phyloP scores from a whole-genome alignment of 768 basidiomycete genomes.

The Pholiota microspora region DNA sequence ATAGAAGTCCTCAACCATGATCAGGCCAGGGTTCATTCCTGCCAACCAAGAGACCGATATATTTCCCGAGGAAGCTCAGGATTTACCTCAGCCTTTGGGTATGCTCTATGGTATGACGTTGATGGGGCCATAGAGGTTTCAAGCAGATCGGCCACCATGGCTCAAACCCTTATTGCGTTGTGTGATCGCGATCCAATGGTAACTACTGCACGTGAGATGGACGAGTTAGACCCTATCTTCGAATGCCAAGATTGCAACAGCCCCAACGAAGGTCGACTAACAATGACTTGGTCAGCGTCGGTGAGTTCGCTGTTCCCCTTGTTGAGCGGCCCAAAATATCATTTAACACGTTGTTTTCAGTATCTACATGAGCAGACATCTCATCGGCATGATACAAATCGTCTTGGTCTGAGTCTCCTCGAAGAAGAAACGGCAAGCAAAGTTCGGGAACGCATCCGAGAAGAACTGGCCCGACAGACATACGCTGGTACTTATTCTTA shows the following conservation, averaged over 20 bases:
- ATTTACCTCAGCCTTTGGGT: background rate
- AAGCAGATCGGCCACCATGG: background rate
- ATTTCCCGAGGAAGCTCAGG: too few relatives aligned
- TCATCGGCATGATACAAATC: background rate
- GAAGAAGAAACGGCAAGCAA: background rate
- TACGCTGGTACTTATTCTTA: background rate
- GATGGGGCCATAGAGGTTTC: background rate
- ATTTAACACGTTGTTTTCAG: background rate
- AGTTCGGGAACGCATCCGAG: conserved; percentile 1
- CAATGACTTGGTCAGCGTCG: background rate
- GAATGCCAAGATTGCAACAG: background rate
- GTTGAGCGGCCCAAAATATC: too few relatives aligned
- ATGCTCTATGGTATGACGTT: background rate
- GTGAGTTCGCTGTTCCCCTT: too few relatives aligned
- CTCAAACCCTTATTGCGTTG: background rate
- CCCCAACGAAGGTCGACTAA: background rate
- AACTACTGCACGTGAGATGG: conserved; percentile 5
- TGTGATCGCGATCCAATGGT: background rate
- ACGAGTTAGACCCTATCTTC: background rate
- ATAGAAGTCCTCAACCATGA: too few relatives aligned
- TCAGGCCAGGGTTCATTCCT: background rate
- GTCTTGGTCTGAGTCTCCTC: background rate
- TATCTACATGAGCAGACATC: background rate
- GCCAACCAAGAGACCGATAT: too few relatives aligned
- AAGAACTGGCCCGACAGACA: background rate